Percentiles rank a stretch among this genome's conserved stretches.
Evolutionary conservation across 192 early-diverging fungal species (phyloP).

Genomic region (Fimicolochytrium jonesii): DNA sequence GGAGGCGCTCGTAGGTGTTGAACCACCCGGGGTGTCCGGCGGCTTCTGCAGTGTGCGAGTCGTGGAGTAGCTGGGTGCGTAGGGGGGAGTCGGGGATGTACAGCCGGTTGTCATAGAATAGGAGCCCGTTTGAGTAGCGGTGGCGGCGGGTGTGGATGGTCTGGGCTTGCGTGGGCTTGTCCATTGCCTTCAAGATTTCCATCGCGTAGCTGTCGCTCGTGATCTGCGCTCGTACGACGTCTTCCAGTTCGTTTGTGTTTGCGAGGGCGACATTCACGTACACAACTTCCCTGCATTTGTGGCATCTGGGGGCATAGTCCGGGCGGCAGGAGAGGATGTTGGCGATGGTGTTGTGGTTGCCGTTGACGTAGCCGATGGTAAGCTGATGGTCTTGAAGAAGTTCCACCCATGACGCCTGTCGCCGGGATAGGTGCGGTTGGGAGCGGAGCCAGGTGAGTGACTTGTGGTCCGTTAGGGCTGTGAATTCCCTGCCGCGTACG

Average conservation of each 20-base stretch:
- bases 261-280: too few relatives aligned
- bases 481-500: background rate
- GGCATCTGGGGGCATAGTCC: slow-evolving; percentile 3
- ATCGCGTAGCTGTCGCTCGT: too few relatives aligned
- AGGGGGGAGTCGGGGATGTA: too few relatives aligned
- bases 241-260: too few relatives aligned
- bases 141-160: too few relatives aligned
- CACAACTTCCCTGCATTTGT: background rate
- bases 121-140: too few relatives aligned
- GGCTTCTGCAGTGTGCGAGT: too few relatives aligned
- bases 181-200: too few relatives aligned
- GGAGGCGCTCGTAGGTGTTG: background rate
- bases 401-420: slow-evolving; percentile 34
- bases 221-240: too few relatives aligned
- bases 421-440: slow-evolving; percentile 16
- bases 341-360: slow-evolving; percentile 30
- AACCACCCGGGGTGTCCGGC: background rate
- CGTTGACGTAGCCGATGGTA: slow-evolving; percentile 15
- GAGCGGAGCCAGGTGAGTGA: slow-evolving; percentile 39
- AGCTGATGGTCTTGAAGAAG: background rate
- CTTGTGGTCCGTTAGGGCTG: slow-evolving; percentile 27
- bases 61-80: too few relatives aligned
- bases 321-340: slow-evolving; percentile 22
- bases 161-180: too few relatives aligned
- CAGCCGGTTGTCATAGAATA: too few relatives aligned